Evolutionary conservation across 176 grass and related monocot species (phyloP).

Genomic region (Eleusine coracana): DNA sequence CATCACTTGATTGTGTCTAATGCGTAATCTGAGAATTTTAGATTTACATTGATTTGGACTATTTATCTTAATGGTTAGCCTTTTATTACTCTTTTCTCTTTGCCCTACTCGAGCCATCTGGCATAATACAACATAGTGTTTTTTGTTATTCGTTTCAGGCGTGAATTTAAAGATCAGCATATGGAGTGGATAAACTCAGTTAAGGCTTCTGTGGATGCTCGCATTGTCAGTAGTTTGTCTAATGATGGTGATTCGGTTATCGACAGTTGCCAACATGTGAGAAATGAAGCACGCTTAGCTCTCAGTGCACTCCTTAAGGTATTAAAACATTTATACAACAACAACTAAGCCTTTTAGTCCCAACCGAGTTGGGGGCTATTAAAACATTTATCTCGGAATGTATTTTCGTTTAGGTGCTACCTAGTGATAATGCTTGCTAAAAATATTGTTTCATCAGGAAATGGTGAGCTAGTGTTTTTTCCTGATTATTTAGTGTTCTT

Average conservation of each 20-base stretch:
- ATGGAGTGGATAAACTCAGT: constrained; percentile 82
- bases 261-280: constrained; percentile 54
- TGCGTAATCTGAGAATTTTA: constrained; percentile 9
- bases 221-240: constrained; percentile 60
- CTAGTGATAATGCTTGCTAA: constrained; percentile 4
- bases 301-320: constrained; percentile 86
- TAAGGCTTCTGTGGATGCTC: constrained; percentile 68
- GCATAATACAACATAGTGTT: constrained; percentile 12
- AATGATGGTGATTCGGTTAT: constrained; percentile 44
- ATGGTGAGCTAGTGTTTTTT: background rate
- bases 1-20: constrained; percentile 9
- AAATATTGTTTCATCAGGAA: constrained; percentile 14
- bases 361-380: too few species aligned
- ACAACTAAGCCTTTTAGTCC: too few species aligned
- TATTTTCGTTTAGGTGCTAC: background rate
- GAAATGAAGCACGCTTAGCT: constrained; percentile 68
- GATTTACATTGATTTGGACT: background rate
- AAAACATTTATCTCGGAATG: background rate
- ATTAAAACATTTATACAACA: constrained; percentile 2
- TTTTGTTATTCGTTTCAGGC: constrained; percentile 52
- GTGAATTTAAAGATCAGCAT: constrained; percentile 89
- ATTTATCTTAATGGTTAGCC: constrained; percentile 2
- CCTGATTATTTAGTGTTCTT: constrained; percentile 7
- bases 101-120: constrained; percentile 3
- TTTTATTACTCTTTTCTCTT: background rate